Conservation (phyloP, 352 stramenopile genomes). For the Phytophthora melonis region DNA sequence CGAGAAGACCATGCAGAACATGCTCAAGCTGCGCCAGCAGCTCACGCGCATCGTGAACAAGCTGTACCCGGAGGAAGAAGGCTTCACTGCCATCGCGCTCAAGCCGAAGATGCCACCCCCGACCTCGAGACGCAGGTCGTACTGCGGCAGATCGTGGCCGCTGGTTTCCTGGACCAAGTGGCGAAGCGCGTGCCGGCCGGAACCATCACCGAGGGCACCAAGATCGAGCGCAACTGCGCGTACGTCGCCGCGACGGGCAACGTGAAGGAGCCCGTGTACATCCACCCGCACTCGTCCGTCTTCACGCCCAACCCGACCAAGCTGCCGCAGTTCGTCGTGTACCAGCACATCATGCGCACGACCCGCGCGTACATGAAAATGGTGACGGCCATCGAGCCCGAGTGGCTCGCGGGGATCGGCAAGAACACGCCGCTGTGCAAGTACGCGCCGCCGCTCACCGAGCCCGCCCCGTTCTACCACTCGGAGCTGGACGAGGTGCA, state of each 20-base stretch:
- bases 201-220: constrained; percentile 80
- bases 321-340: constrained; percentile 79
- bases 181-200: constrained; percentile 73
- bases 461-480: constrained; percentile 76
- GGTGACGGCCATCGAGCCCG: constrained; percentile 97
- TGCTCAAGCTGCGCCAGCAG: constrained; percentile 87
- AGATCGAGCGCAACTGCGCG: constrained; percentile 87
- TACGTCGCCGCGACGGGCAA: constrained; percentile 68
- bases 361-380: constrained; percentile 96
- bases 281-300: constrained; percentile 86
- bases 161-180: constrained; percentile 87
- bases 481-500: constrained; percentile 67
- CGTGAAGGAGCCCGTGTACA: constrained; percentile 82
- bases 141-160: constrained; percentile 80
- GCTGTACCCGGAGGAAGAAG: constrained; percentile 57
- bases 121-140: constrained; percentile 65
- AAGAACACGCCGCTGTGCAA: constrained; percentile 79
- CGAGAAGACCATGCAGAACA: constrained; percentile 91
- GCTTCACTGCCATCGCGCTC: constrained; percentile 53
- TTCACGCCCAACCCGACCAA: constrained; percentile 78
- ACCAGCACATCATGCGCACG: constrained; percentile 81
- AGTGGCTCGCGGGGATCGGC: constrained; percentile 94
- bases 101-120: constrained; percentile 77
- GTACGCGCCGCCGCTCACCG: constrained; percentile 64
- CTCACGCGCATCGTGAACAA: constrained; percentile 86